Percentiles rank a stretch among this genome's conserved stretches.
Evolutionary conservation across 208 protist genomes (phyloP).

Genomic region (Crithidia sp.): DNA sequence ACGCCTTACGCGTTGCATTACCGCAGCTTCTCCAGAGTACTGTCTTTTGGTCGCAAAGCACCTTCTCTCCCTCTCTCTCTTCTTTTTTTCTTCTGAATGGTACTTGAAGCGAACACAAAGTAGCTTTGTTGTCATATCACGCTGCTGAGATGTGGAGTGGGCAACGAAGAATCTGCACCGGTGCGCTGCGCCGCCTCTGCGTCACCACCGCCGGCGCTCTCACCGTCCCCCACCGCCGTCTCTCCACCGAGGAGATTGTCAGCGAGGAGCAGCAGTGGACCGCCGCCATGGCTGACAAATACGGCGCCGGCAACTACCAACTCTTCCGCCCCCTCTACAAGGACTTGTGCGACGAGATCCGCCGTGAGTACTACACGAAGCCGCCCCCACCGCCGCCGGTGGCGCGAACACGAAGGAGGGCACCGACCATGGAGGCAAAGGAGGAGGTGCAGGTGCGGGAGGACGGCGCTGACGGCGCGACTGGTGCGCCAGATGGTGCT

Average conservation of each 20-base stretch:
- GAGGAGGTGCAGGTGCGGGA: background rate
- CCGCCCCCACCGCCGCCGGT: slow-evolving; percentile 59
- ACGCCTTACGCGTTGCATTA: no score
- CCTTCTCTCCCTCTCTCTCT: slow-evolving; percentile 1
- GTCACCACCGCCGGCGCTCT: background rate
- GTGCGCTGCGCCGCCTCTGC: background rate
- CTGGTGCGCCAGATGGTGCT: no score
- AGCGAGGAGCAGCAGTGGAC: slow-evolving; percentile 45
- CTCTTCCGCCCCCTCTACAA: slow-evolving; percentile 85
- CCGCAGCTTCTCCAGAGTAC: no score
- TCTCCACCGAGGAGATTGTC: slow-evolving; percentile 30
- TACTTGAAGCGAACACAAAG: background rate
- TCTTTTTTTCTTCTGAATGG: background rate
- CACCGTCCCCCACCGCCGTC: background rate
- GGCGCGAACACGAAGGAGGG: background rate
- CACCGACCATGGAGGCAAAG: background rate
- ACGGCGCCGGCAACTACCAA: slow-evolving; percentile 73
- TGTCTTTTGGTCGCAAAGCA: no score
- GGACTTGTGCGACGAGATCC: slow-evolving; percentile 82
- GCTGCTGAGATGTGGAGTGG: background rate
- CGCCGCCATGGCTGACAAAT: slow-evolving; percentile 50
- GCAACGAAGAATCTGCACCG: background rate
- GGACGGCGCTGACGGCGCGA: background rate
- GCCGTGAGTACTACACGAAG: slow-evolving; percentile 66
- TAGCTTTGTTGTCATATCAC: background rate